These are phyloP conservation scores for Aleurites moluccanus DNA, from an alignment of 441 rosid genomes.

Conservation along the genomic window DNA sequence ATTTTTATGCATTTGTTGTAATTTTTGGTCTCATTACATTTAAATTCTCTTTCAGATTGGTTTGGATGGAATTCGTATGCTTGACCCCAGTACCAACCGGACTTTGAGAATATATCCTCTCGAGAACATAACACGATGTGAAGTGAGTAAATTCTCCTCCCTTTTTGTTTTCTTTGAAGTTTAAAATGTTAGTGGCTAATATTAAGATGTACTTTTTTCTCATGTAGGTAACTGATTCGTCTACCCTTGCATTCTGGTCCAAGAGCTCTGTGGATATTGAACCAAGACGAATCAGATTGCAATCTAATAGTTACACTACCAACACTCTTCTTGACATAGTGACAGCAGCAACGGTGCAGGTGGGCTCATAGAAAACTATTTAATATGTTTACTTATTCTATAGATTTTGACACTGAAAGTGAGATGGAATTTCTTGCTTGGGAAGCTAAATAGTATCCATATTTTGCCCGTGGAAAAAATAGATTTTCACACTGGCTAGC, in stretches of 20 bases:
- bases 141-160: constrained; percentile 37
- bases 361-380: constrained; percentile 14
- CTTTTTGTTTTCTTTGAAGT: not conserved
- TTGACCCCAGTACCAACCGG: constrained; percentile 84
- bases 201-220: constrained; percentile 15
- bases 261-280: constrained; percentile 92
- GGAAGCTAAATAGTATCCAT: not conserved
- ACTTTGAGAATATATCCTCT: constrained; percentile 93
- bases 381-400: not conserved
- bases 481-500: no score
- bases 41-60: constrained; percentile 58
- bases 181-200: constrained; percentile 8
- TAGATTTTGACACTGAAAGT: not conserved
- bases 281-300: constrained; percentile 89
- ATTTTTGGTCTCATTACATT: not conserved
- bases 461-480: no score
- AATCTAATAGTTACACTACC: constrained; percentile 87
- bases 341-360: constrained; percentile 99
- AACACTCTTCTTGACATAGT: constrained; percentile 86
- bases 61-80: constrained; percentile 98
- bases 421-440: not conserved
- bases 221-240: constrained; percentile 67
- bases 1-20: not conserved
- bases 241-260: constrained; percentile 94
- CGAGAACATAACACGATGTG: constrained; percentile 91